These are phyloP conservation scores for Phylloporus sp. DNA, from an alignment of 768 basidiomycete species.

Conservation along the genomic window DNA sequence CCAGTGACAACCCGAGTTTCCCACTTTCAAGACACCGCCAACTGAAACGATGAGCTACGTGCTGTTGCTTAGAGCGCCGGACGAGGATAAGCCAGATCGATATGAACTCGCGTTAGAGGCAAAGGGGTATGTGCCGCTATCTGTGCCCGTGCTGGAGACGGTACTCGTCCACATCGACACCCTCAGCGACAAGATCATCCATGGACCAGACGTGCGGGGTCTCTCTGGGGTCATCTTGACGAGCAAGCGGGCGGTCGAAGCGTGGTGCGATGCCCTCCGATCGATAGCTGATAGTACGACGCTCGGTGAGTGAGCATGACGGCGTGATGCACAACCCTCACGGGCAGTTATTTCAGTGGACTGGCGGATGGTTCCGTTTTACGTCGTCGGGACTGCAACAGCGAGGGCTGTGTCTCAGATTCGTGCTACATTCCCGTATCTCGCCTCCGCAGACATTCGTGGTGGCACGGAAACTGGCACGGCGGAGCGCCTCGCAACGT, in stretches of 20 bases:
- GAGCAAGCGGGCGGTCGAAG: slow-evolving; percentile 73
- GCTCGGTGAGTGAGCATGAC: slow-evolving; percentile 14
- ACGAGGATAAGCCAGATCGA: slow-evolving; percentile 41
- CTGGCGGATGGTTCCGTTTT: slow-evolving; percentile 68
- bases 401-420: slow-evolving; percentile 39
- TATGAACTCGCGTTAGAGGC: slow-evolving; percentile 52
- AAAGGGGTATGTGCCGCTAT: slow-evolving; percentile 49
- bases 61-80: slow-evolving; percentile 40
- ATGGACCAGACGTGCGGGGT: slow-evolving; percentile 32
- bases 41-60: slow-evolving; percentile 28
- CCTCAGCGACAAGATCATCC: slow-evolving; percentile 41
- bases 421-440: slow-evolving; percentile 25
- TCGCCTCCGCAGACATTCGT: slow-evolving; percentile 35
- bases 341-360: slow-evolving; percentile 21
- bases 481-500: slow-evolving; percentile 61
- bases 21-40: too few species aligned
- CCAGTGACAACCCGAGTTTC: background rate
- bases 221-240: slow-evolving; percentile 71
- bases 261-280: slow-evolving; percentile 49
- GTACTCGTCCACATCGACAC: slow-evolving; percentile 43
- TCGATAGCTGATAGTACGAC: slow-evolving; percentile 2
- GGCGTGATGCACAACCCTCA: background rate
- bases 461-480: slow-evolving; percentile 57
- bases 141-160: slow-evolving; percentile 74
- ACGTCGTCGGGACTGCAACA: slow-evolving; percentile 72